These are phyloP conservation scores for Plasmodium adleri DNA, from an alignment of 169 alveolate species.

Conservation along the genomic window DNA sequence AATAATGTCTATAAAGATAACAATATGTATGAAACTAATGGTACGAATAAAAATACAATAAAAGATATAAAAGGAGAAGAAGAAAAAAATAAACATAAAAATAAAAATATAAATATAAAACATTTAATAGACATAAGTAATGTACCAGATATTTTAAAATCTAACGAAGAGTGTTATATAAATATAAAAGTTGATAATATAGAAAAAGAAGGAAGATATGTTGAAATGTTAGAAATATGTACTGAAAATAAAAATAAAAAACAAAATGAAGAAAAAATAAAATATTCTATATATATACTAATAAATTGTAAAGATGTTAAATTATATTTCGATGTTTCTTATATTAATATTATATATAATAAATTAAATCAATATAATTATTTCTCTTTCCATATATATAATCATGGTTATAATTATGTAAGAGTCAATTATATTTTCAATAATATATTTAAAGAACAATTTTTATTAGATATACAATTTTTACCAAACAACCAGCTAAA, in stretches of 20 bases:
- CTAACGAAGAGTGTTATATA: slow-evolving; percentile 22
- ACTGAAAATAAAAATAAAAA: not conserved
- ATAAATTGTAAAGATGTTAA: slow-evolving; percentile 17
- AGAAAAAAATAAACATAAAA: not conserved
- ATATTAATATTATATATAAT: slow-evolving; percentile 59
- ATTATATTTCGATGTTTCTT: slow-evolving; percentile 52
- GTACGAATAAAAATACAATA: not conserved
- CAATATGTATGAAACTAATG: too few species aligned
- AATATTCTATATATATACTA: slow-evolving; percentile 42
- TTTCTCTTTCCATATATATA: slow-evolving; percentile 55
- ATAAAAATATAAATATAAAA: not conserved
- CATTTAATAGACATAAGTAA: slow-evolving; percentile 12
- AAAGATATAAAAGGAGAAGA: not conserved
- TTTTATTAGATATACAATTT: slow-evolving; percentile 36
- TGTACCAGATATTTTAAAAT: slow-evolving; percentile 13
- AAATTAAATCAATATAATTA: slow-evolving; percentile 19
- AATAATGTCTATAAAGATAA: too few species aligned
- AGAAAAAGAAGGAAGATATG: slow-evolving; percentile 22
- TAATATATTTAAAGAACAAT: slow-evolving; percentile 26
- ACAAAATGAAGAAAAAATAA: not conserved
- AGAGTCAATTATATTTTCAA: slow-evolving; percentile 24
- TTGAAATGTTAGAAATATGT: slow-evolving; percentile 33
- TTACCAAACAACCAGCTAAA: slow-evolving; percentile 26
- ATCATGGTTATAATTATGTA: slow-evolving; percentile 57
- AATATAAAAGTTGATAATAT: slow-evolving; percentile 26